A percentile compares a stretch with the other conserved stretches of the same genome.
Conservation (phyloP, 192 early-diverging fungal genomes). For the Dissophora globulifera region DNA sequence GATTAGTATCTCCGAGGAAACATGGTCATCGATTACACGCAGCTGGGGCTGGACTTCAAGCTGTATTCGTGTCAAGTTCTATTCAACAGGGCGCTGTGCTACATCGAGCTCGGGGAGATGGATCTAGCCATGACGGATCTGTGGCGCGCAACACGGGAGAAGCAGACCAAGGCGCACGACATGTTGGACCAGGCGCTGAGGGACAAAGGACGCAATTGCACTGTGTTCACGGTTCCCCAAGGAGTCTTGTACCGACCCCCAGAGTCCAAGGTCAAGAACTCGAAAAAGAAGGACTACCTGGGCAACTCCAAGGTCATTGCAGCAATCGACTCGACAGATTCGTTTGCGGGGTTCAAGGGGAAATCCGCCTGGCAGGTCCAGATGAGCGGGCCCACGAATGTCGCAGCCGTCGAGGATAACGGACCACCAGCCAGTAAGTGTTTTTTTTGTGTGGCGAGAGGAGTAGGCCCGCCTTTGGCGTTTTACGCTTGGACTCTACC, state of each 20-base stretch:
- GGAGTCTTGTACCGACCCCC: slow-evolving; percentile 85
- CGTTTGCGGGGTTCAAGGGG: slow-evolving; percentile 72
- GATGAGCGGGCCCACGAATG: slow-evolving; percentile 30
- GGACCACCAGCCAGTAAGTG: slow-evolving; percentile 13
- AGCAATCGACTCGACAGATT: slow-evolving; percentile 67
- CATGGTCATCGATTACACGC: slow-evolving; percentile 92
- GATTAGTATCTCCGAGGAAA: slow-evolving; percentile 81
- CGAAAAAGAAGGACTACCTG: slow-evolving; percentile 79
- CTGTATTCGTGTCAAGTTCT: slow-evolving; percentile 89
- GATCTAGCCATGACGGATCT: slow-evolving; percentile 79
- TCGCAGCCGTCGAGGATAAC: slow-evolving; percentile 23
- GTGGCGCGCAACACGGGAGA: slow-evolving; percentile 69
- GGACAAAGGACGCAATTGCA: slow-evolving; percentile 69
- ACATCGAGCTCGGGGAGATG: slow-evolving; percentile 77
- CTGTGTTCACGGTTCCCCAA: slow-evolving; percentile 80
- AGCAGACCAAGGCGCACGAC: slow-evolving; percentile 75
- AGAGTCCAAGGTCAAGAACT: slow-evolving; percentile 85
- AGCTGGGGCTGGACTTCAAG: slow-evolving; percentile 92
- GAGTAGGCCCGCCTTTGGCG: too few relatives aligned
- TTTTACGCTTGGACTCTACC: too few relatives aligned
- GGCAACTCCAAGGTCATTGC: slow-evolving; percentile 88
- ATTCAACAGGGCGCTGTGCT: slow-evolving; percentile 91
- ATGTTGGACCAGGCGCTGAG: slow-evolving; percentile 73
- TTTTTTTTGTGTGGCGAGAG: too few relatives aligned
- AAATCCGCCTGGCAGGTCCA: slow-evolving; percentile 57